phyloP scores from a whole-genome alignment of 495 filamentous ascomycete genomes.

The Neurospora sp. region DNA sequence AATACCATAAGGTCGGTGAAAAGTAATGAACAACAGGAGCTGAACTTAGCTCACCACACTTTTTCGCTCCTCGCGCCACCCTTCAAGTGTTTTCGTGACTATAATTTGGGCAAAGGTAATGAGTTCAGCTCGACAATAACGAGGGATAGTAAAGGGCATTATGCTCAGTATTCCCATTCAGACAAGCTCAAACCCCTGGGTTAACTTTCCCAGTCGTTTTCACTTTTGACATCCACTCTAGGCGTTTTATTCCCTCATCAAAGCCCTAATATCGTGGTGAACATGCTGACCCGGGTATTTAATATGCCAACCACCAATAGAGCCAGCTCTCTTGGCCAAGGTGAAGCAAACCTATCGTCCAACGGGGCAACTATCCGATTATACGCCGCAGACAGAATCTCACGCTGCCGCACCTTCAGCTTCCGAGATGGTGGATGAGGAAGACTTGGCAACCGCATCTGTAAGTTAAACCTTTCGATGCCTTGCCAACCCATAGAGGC shows the following conservation, averaged over 20 bases:
- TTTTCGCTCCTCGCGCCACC: not conserved
- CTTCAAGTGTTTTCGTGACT: not conserved
- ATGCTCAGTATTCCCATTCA: not conserved
- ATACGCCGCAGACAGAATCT: not conserved
- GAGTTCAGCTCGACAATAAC: not conserved
- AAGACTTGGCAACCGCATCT: not conserved
- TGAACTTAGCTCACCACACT: not conserved
- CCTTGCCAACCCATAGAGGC: not conserved
- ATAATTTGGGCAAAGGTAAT: too few relatives aligned
- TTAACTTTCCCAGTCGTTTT: not conserved
- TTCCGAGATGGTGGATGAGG: constrained; percentile 6
- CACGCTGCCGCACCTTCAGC: constrained; percentile 18
- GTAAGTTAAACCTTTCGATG: too few relatives aligned
- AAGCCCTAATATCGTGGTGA: not conserved
- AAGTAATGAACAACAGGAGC: not conserved
- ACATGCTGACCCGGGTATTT: not conserved
- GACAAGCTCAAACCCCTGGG: not conserved
- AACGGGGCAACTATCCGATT: not conserved
- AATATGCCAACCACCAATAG: not conserved
- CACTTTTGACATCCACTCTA: not conserved
- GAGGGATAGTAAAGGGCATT: not conserved
- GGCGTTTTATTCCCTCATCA: not conserved
- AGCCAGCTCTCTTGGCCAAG: not conserved
- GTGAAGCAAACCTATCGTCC: not conserved
- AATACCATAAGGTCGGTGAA: not conserved